These are phyloP conservation scores for Triangularia verruculosa DNA, from an alignment of 2,329 filamentous ascomycete species.

Conservation along the genomic window DNA sequence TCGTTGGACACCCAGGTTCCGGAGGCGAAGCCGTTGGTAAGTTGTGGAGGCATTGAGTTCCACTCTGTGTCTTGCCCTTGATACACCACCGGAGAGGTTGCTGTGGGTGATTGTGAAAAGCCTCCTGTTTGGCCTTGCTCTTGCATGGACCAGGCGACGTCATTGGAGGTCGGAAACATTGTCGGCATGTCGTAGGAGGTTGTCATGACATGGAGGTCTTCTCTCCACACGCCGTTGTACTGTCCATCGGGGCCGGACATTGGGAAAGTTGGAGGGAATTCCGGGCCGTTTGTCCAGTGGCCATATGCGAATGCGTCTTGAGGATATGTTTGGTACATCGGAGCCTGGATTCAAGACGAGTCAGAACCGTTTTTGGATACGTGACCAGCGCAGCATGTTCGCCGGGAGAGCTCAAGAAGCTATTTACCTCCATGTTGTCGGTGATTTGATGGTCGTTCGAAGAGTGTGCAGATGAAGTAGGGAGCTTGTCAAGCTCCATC, in stretches of 20 bases:
- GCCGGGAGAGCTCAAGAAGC: not conserved
- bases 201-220: not conserved
- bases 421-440: constrained; percentile 4
- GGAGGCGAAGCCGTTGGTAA: not conserved
- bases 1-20: constrained; percentile 11
- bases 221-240: not conserved
- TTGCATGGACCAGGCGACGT: not conserved
- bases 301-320: not conserved
- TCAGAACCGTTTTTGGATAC: not conserved
- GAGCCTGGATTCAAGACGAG: not conserved
- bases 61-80: constrained; percentile 1
- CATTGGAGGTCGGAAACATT: not conserved
- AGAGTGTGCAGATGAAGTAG: not conserved
- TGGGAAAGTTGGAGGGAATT: not conserved
- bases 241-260: not conserved
- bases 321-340: constrained; percentile 6
- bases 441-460: not conserved
- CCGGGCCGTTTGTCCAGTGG: not conserved
- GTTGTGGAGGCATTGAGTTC: not conserved
- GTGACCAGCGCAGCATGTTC: not conserved
- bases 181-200: constrained; percentile 1
- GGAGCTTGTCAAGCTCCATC: not conserved
- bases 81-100: not conserved
- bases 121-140: not conserved
- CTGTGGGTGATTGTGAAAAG: not conserved